These are phyloP conservation scores for Tillandsia leiboldiana DNA, from an alignment of 176 grass and related monocot genomes.

Conservation along the genomic window DNA sequence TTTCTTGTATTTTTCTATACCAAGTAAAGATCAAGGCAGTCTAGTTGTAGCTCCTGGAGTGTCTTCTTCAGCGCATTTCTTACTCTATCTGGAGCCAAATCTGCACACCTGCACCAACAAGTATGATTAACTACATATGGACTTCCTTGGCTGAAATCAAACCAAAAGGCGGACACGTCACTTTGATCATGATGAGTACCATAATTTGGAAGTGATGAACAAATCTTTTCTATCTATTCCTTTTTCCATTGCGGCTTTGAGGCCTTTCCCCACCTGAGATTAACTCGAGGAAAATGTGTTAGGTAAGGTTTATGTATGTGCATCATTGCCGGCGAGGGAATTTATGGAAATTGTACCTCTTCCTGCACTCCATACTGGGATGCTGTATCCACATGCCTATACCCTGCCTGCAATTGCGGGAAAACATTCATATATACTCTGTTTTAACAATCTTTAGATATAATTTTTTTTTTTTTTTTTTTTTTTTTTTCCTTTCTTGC, in stretches of 20 bases:
- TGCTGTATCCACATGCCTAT: constrained; percentile 76
- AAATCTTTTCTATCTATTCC: constrained; percentile 61
- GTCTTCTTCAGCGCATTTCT: constrained; percentile 39
- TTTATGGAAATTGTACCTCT: constrained; percentile 32
- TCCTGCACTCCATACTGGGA: constrained; percentile 46
- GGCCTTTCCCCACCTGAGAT: constrained; percentile 53
- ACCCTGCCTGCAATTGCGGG: constrained; percentile 51
- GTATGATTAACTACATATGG: background rate
- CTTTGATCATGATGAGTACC: constrained; percentile 19
- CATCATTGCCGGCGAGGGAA: background rate
- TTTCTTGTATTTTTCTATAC: constrained; percentile 23
- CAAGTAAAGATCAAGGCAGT: constrained; percentile 67
- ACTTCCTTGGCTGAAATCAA: too few relatives aligned
- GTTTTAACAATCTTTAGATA: too few relatives aligned
- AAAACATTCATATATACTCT: background rate
- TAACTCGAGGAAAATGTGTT: background rate
- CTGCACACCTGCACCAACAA: constrained; percentile 44
- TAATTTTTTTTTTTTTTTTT: too few relatives aligned
- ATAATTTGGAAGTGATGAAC: constrained; percentile 74
- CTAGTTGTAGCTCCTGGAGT: constrained; percentile 54
- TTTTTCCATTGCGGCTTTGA: constrained; percentile 47
- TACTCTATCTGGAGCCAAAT: constrained; percentile 56
- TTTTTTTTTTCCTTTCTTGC: too few relatives aligned
- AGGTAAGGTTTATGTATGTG: background rate
- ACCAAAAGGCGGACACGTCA: too few relatives aligned